phyloP scores from a whole-genome alignment of 352 stramenopile species.

The Globisporangium takayamanum region DNA sequence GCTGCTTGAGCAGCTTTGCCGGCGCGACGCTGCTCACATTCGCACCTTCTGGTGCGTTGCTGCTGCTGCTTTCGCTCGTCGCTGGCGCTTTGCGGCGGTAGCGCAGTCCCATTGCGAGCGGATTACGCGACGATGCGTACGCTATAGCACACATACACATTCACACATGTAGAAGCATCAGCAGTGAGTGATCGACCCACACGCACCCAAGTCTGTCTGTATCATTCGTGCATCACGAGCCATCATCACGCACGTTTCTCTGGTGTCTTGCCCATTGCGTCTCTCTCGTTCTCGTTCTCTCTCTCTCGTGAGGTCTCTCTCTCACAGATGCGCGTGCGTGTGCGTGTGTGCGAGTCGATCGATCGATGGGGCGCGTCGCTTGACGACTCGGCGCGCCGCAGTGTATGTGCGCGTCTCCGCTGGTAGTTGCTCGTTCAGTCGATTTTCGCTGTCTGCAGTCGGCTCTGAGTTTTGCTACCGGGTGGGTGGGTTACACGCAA shows the following conservation, averaged over 20 bases:
- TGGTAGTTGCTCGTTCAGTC: no score
- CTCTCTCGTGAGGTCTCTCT: neutral
- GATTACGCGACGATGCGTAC: constrained; percentile 4
- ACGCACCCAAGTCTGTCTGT: neutral
- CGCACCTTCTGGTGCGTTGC: neutral
- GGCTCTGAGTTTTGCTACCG: no score
- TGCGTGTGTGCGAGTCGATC: neutral
- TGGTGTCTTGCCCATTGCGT: constrained; percentile 43
- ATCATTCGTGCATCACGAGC: neutral
- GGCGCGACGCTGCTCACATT: constrained; percentile 1
- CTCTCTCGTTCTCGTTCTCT: neutral
- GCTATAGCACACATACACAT: constrained; percentile 1
- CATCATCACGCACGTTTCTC: constrained; percentile 22
- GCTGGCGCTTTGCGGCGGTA: constrained; percentile 46
- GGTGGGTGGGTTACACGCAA: no score
- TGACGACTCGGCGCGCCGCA: no score
- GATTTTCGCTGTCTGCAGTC: no score
- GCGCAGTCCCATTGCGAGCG: constrained; percentile 21
- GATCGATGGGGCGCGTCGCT: no score
- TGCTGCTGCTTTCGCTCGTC: constrained; percentile 17
- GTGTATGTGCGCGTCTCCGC: no score
- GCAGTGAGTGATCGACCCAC: neutral
- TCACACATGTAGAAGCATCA: neutral
- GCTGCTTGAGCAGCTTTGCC: constrained; percentile 10
- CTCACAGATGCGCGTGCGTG: neutral